Evolutionary conservation across 2,329 filamentous ascomycete genomes (phyloP).

Genomic region (Curvularia spicifera): DNA sequence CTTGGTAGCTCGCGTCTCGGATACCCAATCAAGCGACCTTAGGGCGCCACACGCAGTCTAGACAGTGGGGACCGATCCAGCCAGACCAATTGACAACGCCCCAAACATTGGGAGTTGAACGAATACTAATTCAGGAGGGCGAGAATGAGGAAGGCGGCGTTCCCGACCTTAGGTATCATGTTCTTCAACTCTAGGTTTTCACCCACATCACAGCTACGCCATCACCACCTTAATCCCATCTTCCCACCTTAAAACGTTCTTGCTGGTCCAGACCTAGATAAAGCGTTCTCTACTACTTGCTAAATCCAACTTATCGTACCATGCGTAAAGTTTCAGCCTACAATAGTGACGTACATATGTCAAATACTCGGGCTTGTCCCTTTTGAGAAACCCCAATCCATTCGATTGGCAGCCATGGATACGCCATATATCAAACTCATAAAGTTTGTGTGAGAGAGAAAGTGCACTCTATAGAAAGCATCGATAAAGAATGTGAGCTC

Average conservation of each 20-base stretch:
- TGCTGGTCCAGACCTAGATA: neutral
- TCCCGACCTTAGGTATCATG: neutral
- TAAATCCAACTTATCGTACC: constrained; percentile 4
- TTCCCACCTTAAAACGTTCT: neutral
- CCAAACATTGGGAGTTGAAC: neutral
- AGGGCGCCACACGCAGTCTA: constrained; percentile 3
- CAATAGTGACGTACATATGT: neutral
- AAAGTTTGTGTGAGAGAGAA: neutral
- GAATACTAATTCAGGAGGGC: neutral
- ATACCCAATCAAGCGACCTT: neutral
- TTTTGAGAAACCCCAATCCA: neutral
- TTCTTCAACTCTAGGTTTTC: constrained; percentile 2
- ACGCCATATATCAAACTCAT: neutral
- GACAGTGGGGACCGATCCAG: neutral
- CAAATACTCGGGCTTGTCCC: neutral
- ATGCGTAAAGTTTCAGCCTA: constrained; percentile 4
- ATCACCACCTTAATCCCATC: constrained; percentile 2
- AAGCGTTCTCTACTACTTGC: neutral
- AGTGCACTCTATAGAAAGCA: neutral
- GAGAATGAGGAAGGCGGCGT: constrained; percentile 2
- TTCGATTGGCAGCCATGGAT: neutral
- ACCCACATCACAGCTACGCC: constrained; percentile 1
- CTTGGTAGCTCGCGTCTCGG: neutral
- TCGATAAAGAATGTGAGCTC: neutral
- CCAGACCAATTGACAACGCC: neutral